Percentiles rank a stretch among this genome's conserved stretches.
phyloP scores from a whole-genome alignment of 352 stramenopile species.

The Phytophthora idaei region DNA sequence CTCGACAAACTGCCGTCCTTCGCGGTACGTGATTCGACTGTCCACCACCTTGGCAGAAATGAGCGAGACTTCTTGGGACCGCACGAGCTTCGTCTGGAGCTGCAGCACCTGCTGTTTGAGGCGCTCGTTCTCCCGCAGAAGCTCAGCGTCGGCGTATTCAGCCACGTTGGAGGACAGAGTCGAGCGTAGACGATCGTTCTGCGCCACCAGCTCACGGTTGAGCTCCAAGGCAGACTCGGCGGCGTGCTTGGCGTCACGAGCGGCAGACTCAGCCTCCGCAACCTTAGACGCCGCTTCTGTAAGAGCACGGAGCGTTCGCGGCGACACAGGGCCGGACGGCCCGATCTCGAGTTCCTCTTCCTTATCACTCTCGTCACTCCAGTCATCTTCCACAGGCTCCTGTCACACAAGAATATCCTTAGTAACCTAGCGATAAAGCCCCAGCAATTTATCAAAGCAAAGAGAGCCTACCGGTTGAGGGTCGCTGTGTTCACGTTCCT shows the following conservation, averaged over 20 bases:
- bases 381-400: conserved; percentile 86
- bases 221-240: conserved; percentile 63
- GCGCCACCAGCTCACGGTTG: conserved; percentile 61
- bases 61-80: conserved; percentile 66
- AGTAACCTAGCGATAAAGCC: conserved; percentile 32
- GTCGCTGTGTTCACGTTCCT: conserved; percentile 49
- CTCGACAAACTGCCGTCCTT: conserved; percentile 76
- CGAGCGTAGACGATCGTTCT: conserved; percentile 70
- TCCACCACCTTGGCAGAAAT: conserved; percentile 76
- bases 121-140: conserved; percentile 72
- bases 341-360: conserved; percentile 31
- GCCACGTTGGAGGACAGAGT: conserved; percentile 71
- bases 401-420: conserved; percentile 67
- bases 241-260: conserved; percentile 73
- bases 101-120: conserved; percentile 75
- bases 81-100: conserved; percentile 73
- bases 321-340: conserved; percentile 50
- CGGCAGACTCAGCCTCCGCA: conserved; percentile 70
- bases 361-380: conserved; percentile 76
- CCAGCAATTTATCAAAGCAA: background rate
- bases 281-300: conserved; percentile 79
- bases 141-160: conserved; percentile 69
- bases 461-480: conserved; percentile 59
- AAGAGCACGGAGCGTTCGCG: conserved; percentile 62
- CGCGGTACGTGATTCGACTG: conserved; percentile 68